A percentile compares a stretch with the other conserved stretches of the same genome.
phyloP scores from a whole-genome alignment of 257 asterid species.

The Primulina huaijiensis region DNA sequence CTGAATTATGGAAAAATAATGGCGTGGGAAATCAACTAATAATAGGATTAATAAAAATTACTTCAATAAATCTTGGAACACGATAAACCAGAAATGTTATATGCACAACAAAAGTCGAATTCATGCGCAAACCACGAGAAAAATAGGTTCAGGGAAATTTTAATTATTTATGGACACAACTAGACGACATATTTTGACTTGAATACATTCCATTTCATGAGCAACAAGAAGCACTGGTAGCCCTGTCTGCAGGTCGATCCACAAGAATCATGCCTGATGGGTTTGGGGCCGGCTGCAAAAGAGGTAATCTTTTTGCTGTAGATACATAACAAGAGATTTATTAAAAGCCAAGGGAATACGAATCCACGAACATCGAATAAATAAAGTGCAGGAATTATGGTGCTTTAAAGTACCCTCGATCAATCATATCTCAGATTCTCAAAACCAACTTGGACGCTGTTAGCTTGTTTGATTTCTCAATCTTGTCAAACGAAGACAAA shows the following conservation, averaged over 20 bases:
- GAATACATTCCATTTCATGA: slow-evolving; percentile 28
- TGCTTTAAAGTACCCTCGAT: neutral
- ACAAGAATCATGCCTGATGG: slow-evolving; percentile 82
- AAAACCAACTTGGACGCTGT: neutral
- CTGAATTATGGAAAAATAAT: neutral
- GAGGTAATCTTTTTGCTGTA: slow-evolving; percentile 83
- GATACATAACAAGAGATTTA: slow-evolving; percentile 4
- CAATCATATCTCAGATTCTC: neutral
- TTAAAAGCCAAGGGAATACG: neutral
- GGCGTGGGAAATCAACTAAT: neutral
- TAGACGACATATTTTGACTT: slow-evolving; percentile 11
- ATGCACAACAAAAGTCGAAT: neutral
- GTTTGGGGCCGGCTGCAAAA: slow-evolving; percentile 69
- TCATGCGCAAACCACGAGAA: slow-evolving; percentile 8
- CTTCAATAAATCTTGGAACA: neutral
- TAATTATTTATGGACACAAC: slow-evolving; percentile 18
- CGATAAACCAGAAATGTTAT: neutral
- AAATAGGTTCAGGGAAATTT: neutral
- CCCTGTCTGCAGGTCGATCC: slow-evolving; percentile 64
- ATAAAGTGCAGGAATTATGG: neutral
- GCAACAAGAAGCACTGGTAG: slow-evolving; percentile 53
- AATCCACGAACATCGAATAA: neutral
- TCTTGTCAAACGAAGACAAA: neutral
- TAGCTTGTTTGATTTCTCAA: neutral
- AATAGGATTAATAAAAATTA: too few relatives aligned